Evolutionary conservation across 441 rosid species (phyloP), one percentile per base, ranked within the genome.

Genomic region (Arabidopsis hybrid): DNA sequence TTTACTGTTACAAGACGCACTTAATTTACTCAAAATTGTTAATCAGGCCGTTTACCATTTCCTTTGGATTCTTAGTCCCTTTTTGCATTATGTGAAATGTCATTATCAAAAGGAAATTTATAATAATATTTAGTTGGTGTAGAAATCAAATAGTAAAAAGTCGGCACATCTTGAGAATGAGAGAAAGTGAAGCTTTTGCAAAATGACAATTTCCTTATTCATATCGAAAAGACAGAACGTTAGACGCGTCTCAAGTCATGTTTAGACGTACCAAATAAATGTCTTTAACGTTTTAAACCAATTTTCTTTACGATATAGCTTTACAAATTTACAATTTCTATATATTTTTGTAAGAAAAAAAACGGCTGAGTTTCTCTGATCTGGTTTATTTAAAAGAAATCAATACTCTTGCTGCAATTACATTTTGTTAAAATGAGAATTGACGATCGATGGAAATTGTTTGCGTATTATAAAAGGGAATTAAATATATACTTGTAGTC

Each of bases 141-240:
- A 60, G 38, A 60, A 74, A 52, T 21, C 43, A 45, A 62, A 69
- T 2, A 75, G 43, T 14, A 38, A 74, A 75, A 69, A 18, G 74
- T 75, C 70, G 70, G 60, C 79, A 75, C 64, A 61, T 45, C 74
- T 69, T 67, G 64, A 55, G 58, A 69, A 29, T 16, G 47, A 56
- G 46, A 75, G 75, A 69, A 45, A 69, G 9, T 56, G 75, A 69
- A 36, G 52, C 59, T 45, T 32, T 4, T 43, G 69, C 40, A 60
- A 60, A 68, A 53, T 16, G 64, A 60, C 74, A 53, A 68, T 61
- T 69, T 75, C 29, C 70, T 68, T 75, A 45, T 69, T 69, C 2
- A 6, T 69, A 60, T 62, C 65, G 74, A 62, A 53, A 45, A 60
- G 68, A 50, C 68, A 32, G 13, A 31, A 18, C 31, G 51, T 34